A percentile compares a stretch with the other conserved stretches of the same genome.
These are phyloP conservation scores for Lonicera japonica DNA, from an alignment of 129 eudicot species.

Conservation along the genomic window DNA sequence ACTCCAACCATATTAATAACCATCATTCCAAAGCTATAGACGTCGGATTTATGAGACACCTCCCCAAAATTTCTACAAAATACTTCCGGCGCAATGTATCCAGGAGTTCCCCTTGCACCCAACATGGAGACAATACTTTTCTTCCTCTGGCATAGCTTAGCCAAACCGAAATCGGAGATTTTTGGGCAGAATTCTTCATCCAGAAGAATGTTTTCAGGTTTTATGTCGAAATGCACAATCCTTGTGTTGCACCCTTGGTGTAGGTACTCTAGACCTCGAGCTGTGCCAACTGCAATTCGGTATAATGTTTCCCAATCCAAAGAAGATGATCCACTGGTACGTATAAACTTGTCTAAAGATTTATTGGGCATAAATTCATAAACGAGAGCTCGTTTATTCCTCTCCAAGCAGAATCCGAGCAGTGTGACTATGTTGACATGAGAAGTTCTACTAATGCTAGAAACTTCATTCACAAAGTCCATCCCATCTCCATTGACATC, in stretches of 20 bases:
- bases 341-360: slow-evolving; percentile 16
- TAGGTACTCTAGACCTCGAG: slow-evolving; percentile 20
- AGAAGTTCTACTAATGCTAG: slow-evolving; percentile 14
- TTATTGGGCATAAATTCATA: slow-evolving; percentile 21
- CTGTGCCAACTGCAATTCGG: slow-evolving; percentile 10
- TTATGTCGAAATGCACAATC: slow-evolving; percentile 16
- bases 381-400: slow-evolving; percentile 14
- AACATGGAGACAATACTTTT: slow-evolving; percentile 7
- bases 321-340: not conserved
- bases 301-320: slow-evolving; percentile 6
- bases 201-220: slow-evolving; percentile 18
- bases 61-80: slow-evolving; percentile 7
- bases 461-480: slow-evolving; percentile 21
- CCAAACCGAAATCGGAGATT: slow-evolving; percentile 18
- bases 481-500: slow-evolving; percentile 9
- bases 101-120: slow-evolving; percentile 15
- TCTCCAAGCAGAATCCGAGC: slow-evolving; percentile 17
- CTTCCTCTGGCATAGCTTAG: slow-evolving; percentile 9
- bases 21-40: slow-evolving; percentile 7
- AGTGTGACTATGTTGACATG: slow-evolving; percentile 17
- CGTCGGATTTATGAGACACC: slow-evolving; percentile 13
- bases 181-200: slow-evolving; percentile 18
- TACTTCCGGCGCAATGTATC: slow-evolving; percentile 14
- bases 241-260: slow-evolving; percentile 22
- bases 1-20: slow-evolving; percentile 3